Evolutionary conservation across 208 protist genomes (phyloP).

Genomic region (Trypanosoma congolense): DNA sequence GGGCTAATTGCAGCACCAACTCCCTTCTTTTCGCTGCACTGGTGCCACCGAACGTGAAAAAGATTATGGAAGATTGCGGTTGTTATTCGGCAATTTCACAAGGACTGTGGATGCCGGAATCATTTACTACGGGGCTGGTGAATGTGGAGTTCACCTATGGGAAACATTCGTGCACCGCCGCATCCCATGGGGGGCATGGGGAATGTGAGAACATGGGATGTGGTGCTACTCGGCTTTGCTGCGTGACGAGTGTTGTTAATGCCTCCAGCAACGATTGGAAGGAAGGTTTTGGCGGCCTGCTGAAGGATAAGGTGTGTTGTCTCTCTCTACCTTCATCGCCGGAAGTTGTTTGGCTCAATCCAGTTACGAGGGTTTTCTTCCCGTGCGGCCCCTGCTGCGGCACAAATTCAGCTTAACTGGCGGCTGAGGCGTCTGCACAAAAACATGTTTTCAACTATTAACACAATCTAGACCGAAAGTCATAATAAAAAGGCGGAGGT

Average conservation of each 20-base stretch:
- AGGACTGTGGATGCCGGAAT: background rate
- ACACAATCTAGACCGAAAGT: no score
- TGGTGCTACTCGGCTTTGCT: background rate
- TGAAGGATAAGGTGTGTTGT: background rate
- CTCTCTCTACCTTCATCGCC: background rate
- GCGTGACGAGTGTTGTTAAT: constrained; percentile 10
- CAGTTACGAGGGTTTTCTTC: constrained; percentile 5
- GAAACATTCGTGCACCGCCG: background rate
- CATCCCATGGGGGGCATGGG: background rate
- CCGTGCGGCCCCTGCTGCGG: background rate
- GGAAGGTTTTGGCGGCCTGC: constrained; percentile 8
- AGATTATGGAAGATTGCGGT: background rate
- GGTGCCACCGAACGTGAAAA: constrained; percentile 2
- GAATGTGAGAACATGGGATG: background rate
- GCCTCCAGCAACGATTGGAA: constrained; percentile 1
- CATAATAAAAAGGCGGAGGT: no score
- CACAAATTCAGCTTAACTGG: no score
- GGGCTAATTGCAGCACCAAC: constrained; percentile 12
- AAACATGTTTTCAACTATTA: no score
- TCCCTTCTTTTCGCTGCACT: constrained; percentile 12
- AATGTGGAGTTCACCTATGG: background rate
- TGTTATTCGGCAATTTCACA: background rate
- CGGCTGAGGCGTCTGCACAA: no score
- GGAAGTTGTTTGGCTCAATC: constrained; percentile 16
- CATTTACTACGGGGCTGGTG: background rate